phyloP scores from a whole-genome alignment of 768 basidiomycete genomes.

The Ramaria sp. region DNA sequence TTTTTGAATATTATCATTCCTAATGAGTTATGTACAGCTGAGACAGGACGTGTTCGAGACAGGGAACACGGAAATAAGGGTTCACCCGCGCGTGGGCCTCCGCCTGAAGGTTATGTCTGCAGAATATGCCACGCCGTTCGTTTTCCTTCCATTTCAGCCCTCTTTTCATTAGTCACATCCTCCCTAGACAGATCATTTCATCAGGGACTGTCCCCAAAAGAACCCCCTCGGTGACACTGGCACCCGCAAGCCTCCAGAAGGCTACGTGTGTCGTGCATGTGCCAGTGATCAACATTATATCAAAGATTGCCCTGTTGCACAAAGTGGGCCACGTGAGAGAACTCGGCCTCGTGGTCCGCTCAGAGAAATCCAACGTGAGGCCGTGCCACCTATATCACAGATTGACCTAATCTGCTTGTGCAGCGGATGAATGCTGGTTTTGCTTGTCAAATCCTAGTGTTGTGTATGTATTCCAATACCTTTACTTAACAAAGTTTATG shows the following conservation, averaged over 20 bases:
- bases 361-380: slow-evolving; percentile 75
- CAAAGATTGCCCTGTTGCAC: slow-evolving; percentile 73
- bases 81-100: slow-evolving; percentile 62
- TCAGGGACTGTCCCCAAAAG: slow-evolving; percentile 81
- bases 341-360: slow-evolving; percentile 40
- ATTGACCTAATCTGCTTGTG: neutral
- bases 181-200: slow-evolving; percentile 63
- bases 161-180: slow-evolving; percentile 1
- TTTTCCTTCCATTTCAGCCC: slow-evolving; percentile 8
- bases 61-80: slow-evolving; percentile 38
- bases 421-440: slow-evolving; percentile 97
- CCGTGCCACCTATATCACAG: neutral
- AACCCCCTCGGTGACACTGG: slow-evolving; percentile 74
- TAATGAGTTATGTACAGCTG: neutral
- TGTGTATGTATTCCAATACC: slow-evolving; percentile 39
- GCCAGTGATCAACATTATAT: slow-evolving; percentile 79
- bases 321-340: slow-evolving; percentile 24
- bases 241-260: slow-evolving; percentile 68
- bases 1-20: neutral
- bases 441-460: slow-evolving; percentile 91
- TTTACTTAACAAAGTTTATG: neutral
- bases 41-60: neutral
- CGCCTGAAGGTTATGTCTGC: slow-evolving; percentile 81
- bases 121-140: slow-evolving; percentile 67
- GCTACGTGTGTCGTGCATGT: slow-evolving; percentile 88